Evolutionary conservation across 768 basidiomycete genomes (phyloP).

Genomic region (Terana coerulea): DNA sequence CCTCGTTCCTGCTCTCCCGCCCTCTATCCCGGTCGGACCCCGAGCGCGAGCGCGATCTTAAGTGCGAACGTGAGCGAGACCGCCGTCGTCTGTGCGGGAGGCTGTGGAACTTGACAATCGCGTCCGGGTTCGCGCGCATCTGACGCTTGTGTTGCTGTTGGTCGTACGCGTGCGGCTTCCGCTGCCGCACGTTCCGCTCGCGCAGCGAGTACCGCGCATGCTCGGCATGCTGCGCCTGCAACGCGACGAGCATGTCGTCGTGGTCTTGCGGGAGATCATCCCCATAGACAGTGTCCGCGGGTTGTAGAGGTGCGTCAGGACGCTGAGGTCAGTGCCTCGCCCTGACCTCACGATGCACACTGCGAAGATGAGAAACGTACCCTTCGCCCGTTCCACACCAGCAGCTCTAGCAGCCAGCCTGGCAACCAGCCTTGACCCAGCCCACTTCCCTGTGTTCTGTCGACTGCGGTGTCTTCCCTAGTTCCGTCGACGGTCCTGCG

Average conservation of each 20-base stretch:
- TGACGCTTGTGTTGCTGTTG: slow-evolving; percentile 46
- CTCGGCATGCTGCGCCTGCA: background rate
- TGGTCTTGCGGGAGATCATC: background rate
- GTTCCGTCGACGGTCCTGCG: no score
- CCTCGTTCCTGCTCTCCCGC: slow-evolving; percentile 3
- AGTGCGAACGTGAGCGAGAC: no score
- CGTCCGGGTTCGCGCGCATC: slow-evolving; percentile 57
- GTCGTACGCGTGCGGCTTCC: slow-evolving; percentile 62
- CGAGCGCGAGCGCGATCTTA: no score
- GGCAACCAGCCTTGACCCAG: no score
- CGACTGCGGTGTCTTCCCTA: no score
- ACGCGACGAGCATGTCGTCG: background rate
- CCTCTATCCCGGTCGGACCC: background rate
- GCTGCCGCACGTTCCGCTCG: slow-evolving; percentile 48
- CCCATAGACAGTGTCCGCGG: background rate
- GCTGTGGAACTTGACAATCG: slow-evolving; percentile 52
- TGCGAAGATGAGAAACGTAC: no score
- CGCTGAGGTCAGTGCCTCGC: no score
- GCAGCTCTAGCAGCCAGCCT: no score
- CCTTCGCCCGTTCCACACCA: no score
- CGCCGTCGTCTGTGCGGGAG: slow-evolving; percentile 23
- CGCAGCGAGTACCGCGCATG: slow-evolving; percentile 52
- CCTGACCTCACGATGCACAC: no score
- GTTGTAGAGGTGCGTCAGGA: no score
- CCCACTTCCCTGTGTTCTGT: no score